Evolutionary conservation across 306 rosid genomes (phyloP), one percentile per base, ranked within the genome.

Genomic region (Cercis canadensis): DNA sequence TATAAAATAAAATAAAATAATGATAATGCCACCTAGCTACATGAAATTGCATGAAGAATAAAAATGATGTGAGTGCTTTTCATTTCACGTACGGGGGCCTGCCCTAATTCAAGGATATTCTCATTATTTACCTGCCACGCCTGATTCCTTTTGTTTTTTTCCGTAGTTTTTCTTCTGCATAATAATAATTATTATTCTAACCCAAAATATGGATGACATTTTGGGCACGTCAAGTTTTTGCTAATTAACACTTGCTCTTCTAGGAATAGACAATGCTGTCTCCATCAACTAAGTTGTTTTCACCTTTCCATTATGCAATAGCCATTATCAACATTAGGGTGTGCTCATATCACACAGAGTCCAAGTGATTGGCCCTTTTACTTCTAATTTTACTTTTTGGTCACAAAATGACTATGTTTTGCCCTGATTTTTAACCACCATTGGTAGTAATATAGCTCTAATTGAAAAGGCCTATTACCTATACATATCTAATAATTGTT

Each of bases 101-200:
- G 83, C 92, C 87, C 88, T 57, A 79, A 87, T 83, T 87, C 86
- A 80, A 80, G 90, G 90, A 85, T 87, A 80, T 85, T 90, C 85
- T 87, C 87, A 87, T 87, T 90, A 83, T 89, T 72, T 87, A 71
- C 69, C 68, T 76, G 84, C 84, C 91, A 90, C 89, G 93, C 92
- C 86, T 85, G 83, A 78, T 85, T 83, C 82, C 75, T 79, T 81
- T 61, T 85, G 67, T 44, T 76, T 65, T 55, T 58, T 75, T 68
- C 61, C 75, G 11, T 40, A 39, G 54, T 65, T 55, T 75, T 31
- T 65, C 75, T 65, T 32, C 72, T 44, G 52, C 70, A 73, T 58
- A 75, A 43, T 69, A 76, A 75, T 80, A 70, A 83, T 77, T 54
- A 72, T 79, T 73, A 75, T 85, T 70, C 79, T 59, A 78, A 77